Conservation (phyloP, 192 early-diverging fungal genomes). For the Entomortierella chlamydospora region DNA sequence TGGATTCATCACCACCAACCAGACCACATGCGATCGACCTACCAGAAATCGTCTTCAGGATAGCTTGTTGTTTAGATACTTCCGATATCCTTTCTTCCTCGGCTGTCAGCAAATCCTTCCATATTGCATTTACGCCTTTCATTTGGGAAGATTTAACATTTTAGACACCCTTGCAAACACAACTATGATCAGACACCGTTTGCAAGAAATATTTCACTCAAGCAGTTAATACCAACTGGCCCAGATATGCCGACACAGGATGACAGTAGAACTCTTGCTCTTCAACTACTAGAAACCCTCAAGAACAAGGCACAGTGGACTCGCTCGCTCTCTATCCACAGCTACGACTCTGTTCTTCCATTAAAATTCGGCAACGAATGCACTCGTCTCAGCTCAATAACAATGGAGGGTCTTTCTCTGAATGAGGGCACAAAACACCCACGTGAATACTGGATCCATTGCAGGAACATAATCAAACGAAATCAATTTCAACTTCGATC, state of each 20-base stretch:
- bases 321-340: not conserved
- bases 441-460: constrained; percentile 1
- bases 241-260: too few relatives aligned
- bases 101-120: not conserved
- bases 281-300: not conserved
- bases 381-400: constrained; percentile 1
- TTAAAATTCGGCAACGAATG: constrained; percentile 8
- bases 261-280: too few relatives aligned
- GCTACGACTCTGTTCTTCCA: constrained; percentile 6
- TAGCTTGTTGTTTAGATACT: constrained; percentile 5
- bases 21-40: not conserved
- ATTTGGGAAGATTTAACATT: constrained; percentile 28
- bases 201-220: too few relatives aligned
- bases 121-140: constrained; percentile 10
- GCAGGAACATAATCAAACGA: constrained; percentile 5
- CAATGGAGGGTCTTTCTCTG: not conserved
- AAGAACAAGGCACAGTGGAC: constrained; percentile 2
- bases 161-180: not conserved
- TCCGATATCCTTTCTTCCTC: constrained; percentile 5
- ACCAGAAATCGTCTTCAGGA: constrained; percentile 4
- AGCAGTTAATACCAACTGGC: too few relatives aligned
- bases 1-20: too few relatives aligned
- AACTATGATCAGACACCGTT: too few relatives aligned
- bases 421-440: not conserved
- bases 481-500: constrained; percentile 8